Base-by-base conservation (phyloP, 2,329 filamentous ascomycete species). In the Thermoascus crustaceus region DNA sequence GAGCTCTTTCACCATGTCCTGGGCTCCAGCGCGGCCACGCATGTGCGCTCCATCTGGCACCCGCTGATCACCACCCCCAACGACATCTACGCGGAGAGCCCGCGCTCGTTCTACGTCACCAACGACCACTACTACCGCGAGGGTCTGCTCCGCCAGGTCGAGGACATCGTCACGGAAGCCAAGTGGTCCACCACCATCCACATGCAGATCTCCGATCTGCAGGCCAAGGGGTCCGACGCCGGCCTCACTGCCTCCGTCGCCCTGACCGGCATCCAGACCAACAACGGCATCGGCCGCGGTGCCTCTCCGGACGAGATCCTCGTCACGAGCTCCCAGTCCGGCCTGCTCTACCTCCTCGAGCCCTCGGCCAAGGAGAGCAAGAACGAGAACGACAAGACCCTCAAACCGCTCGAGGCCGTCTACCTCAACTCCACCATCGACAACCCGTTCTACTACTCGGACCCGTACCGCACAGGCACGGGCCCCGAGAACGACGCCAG, bases 71-170 rank as follows among this genome's bases (percentile, higher is more conserved):
- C 48, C 7, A 78, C 74, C 0, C 76, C 76, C 1, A 80, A 80
- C 41, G 76, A 80, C 41, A 54, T 80, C 8, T 53, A 70, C 4
- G 72, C 68, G 2, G 46, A 55, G 3, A 68, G 60, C 0, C 64
- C 69, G 0, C 57, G 47, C 8, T 67, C 68, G 0, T 67, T 80
- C 49, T 72, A 73, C 32, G 68, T 78, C 4, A 78, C 75, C 0
- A 80, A 80, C 41, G 76, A 80, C 42, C 75, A 79, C 35, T 55
- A 57, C 43, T 67, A 78, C 49, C 64, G 60, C 0, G 63, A 70
- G 1, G 75, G 75, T 0, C 4, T 50, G 0, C 49, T 67, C 53
- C 64, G 74, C 2, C 6, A 47, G 0, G 1, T 76, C 0, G 76
- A 80, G 43, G 66, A 71, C 21, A 0, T 70, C 0, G 56, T 61